These are phyloP conservation scores for Diddensiella transvaalensis DNA, from an alignment of 805 yeast species.

Conservation along the genomic window DNA sequence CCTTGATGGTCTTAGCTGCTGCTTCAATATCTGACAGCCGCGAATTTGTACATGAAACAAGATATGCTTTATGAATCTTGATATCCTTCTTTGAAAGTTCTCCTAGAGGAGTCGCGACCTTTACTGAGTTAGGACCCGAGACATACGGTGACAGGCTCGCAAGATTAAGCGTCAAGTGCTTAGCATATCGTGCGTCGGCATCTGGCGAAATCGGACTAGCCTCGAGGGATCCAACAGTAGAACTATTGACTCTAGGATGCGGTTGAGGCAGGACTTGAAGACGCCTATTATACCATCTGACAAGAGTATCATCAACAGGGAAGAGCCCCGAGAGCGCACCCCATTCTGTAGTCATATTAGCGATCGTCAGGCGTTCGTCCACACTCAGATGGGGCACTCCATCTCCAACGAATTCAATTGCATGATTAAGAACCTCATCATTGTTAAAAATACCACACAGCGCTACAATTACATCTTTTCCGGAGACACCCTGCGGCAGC, in stretches of 20 bases:
- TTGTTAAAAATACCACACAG: conserved; percentile 88
- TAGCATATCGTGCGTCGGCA: conserved; percentile 79
- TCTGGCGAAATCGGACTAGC: conserved; percentile 54
- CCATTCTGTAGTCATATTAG: conserved; percentile 98
- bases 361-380: conserved; percentile 86
- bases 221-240: conserved; percentile 52
- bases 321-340: conserved; percentile 95
- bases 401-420: conserved; percentile 89
- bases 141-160: conserved; percentile 79
- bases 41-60: conserved; percentile 97
- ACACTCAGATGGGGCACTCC: conserved; percentile 65
- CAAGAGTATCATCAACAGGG: conserved; percentile 83
- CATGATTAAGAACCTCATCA: conserved; percentile 90
- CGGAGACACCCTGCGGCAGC: conserved; percentile 83
- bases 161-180: conserved; percentile 78
- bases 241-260: conserved; percentile 77
- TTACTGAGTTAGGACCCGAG: conserved; percentile 97
- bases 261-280: conserved; percentile 54
- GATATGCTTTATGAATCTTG: conserved; percentile 86
- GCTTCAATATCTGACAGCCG: conserved; percentile 89
- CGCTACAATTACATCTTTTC: conserved; percentile 96
- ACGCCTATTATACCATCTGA: conserved; percentile 74
- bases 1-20: conserved; percentile 84
- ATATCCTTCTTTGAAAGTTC: conserved; percentile 70
- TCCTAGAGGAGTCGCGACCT: conserved; percentile 74